A percentile compares a stretch with the other conserved stretches of the same genome.
phyloP scores from a whole-genome alignment of 202 grass and related monocot genomes.

The Sporobolus alterniflorus region DNA sequence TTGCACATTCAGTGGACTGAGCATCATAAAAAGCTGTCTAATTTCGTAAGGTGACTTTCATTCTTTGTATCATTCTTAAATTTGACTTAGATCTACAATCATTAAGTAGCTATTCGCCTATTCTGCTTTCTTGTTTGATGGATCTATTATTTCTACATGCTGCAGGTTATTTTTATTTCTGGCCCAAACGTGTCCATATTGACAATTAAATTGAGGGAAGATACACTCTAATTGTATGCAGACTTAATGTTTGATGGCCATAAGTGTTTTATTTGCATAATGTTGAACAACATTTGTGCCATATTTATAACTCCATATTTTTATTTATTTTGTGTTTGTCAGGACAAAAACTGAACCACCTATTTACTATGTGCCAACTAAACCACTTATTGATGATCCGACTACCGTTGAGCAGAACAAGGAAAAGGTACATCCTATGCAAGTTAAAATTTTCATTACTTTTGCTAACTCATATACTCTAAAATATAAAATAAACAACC shows the following conservation, averaged over 20 bases:
- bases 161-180: conserved; percentile 99
- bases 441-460: conserved; percentile 13
- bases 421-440: conserved; percentile 61
- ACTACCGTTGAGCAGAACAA: conserved; percentile 63
- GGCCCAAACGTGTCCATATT: conserved; percentile 98
- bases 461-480: conserved; percentile 3
- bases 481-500: not conserved
- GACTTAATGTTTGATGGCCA: conserved; percentile 60
- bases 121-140: conserved; percentile 29
- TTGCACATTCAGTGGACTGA: conserved; percentile 90
- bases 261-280: conserved; percentile 46
- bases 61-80: conserved; percentile 19
- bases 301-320: conserved; percentile 38
- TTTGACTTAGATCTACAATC: not conserved
- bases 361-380: conserved; percentile 86
- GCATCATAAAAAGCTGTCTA: conserved; percentile 98
- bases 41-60: conserved; percentile 88
- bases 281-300: conserved; percentile 36
- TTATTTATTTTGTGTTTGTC: conserved; percentile 37
- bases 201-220: conserved; percentile 99
- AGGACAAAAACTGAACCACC: conserved; percentile 94
- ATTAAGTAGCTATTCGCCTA: conserved; percentile 15
- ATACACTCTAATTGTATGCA: conserved; percentile 87
- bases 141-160: conserved; percentile 36
- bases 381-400: conserved; percentile 77